These are phyloP conservation scores for Arabidopsis suecica DNA, from an alignment of 345 rosid species.

Conservation along the genomic window DNA sequence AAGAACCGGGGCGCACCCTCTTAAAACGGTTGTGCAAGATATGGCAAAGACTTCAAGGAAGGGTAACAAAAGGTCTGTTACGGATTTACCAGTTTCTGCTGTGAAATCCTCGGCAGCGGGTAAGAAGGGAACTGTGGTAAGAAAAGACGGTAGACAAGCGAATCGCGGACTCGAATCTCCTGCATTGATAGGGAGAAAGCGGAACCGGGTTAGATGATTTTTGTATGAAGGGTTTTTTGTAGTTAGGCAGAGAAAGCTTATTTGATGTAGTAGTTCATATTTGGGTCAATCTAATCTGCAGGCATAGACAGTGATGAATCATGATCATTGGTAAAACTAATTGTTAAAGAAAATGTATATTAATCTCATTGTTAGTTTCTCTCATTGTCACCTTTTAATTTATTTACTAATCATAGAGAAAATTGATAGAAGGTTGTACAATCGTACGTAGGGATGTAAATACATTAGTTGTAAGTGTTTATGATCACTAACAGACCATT, in stretches of 20 bases:
- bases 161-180: conserved; percentile 39
- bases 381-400: neutral
- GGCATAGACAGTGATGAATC: neutral
- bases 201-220: conserved; percentile 53
- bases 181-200: conserved; percentile 55
- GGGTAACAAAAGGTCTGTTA: conserved; percentile 42
- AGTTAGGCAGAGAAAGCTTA: conserved; percentile 33
- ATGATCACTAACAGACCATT: too few species aligned
- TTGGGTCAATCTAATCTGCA: neutral
- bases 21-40: conserved; percentile 27
- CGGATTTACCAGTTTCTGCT: conserved; percentile 47
- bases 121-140: conserved; percentile 45
- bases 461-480: too few species aligned
- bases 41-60: conserved; percentile 41
- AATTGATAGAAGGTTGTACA: neutral
- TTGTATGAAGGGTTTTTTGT: conserved; percentile 10
- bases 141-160: conserved; percentile 23
- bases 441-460: too few species aligned
- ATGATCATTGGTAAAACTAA: conserved; percentile 13
- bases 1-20: conserved; percentile 35
- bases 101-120: conserved; percentile 47
- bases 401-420: neutral
- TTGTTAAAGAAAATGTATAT: conserved; percentile 31
- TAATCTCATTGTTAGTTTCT: neutral
- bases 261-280: conserved; percentile 16